These are phyloP conservation scores for Tagetes erecta DNA, from an alignment of 129 eudicot species.

Conservation along the genomic window DNA sequence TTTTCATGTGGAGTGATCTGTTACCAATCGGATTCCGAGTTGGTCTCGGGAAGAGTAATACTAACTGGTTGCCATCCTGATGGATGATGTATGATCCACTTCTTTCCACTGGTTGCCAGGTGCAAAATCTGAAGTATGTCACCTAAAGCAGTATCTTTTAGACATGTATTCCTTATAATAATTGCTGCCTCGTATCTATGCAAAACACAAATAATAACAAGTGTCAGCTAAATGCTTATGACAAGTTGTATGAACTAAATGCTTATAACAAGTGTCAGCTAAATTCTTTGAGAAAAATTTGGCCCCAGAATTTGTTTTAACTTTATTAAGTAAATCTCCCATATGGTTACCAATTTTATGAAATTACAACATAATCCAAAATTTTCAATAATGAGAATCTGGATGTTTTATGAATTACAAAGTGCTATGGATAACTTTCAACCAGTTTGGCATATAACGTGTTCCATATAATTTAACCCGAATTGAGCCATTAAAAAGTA, in stretches of 20 bases:
- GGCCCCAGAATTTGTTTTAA: background rate
- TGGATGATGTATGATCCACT: constrained; percentile 63
- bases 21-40: constrained; percentile 55
- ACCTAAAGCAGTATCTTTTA: constrained; percentile 70
- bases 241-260: background rate
- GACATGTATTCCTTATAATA: constrained; percentile 62
- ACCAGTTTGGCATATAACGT: background rate
- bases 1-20: constrained; percentile 26
- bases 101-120: constrained; percentile 63
- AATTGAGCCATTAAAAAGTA: background rate
- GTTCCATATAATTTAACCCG: background rate
- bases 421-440: background rate
- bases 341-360: background rate
- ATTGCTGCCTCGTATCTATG: constrained; percentile 87
- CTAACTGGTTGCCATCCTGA: constrained; percentile 93
- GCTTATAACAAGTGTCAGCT: background rate
- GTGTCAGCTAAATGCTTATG: background rate
- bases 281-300: background rate
- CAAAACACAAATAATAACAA: background rate
- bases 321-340: background rate
- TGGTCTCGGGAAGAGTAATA: constrained; percentile 57
- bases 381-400: background rate
- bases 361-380: background rate
- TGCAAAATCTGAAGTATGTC: constrained; percentile 74
- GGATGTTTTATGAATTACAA: background rate